A percentile compares a stretch with the other conserved stretches of the same genome.
Conservation (phyloP, 306 rosid species). For the Mucuna pruriens region DNA sequence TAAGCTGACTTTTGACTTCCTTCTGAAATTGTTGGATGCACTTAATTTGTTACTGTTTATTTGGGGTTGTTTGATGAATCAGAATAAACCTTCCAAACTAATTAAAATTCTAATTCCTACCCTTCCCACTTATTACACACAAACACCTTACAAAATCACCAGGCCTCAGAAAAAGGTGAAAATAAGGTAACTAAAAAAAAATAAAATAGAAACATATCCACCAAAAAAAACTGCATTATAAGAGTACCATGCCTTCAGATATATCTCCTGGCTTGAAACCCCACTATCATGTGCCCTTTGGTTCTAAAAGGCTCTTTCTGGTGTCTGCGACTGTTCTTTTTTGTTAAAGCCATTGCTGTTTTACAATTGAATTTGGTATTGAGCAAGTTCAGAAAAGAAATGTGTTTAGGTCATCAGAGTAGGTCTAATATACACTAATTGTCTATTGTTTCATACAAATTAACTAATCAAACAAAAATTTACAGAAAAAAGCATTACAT, state of each 20-base stretch:
- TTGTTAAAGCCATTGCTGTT: neutral
- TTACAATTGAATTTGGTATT: neutral
- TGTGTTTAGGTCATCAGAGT: neutral
- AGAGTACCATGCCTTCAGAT: neutral
- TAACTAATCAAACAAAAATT: neutral
- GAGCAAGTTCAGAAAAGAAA: neutral
- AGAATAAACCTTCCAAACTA: neutral
- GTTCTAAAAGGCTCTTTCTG: neutral
- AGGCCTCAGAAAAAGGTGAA: neutral
- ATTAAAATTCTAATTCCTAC: neutral
- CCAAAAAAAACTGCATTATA: neutral
- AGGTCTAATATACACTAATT: neutral
- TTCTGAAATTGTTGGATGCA: neutral
- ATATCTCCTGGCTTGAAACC: neutral
- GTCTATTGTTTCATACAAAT: neutral
- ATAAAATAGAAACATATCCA: neutral
- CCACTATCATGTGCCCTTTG: neutral
- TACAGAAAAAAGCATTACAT: neutral
- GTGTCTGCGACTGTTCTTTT: neutral
- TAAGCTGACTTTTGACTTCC: constrained; percentile 36
- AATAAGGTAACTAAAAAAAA: neutral
- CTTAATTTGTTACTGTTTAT: neutral
- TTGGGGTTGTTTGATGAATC: neutral
- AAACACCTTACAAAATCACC: neutral
- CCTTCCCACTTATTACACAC: neutral